phyloP scores from a whole-genome alignment of 352 stramenopile species.

The Phytophthora macrochlamydospora region DNA sequence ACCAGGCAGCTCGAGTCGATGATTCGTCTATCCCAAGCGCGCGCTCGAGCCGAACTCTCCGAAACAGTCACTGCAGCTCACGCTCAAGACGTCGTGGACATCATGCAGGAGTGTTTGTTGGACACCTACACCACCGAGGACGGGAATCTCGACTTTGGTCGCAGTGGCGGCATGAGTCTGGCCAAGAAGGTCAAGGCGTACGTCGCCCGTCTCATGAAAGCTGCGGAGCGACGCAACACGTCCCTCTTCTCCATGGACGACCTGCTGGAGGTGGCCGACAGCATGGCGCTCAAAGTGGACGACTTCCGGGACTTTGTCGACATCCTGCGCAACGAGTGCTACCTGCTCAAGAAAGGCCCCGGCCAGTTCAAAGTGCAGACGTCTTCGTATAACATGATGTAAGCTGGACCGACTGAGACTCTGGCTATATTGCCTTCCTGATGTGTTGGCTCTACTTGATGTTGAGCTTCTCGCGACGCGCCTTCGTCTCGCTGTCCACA shows the following conservation, averaged over 20 bases:
- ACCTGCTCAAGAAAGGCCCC: slow-evolving; percentile 84
- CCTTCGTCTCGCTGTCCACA: slow-evolving; percentile 70
- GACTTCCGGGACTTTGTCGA: slow-evolving; percentile 88
- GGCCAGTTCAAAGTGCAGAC: slow-evolving; percentile 82
- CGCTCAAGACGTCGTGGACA: slow-evolving; percentile 96
- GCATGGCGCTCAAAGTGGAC: slow-evolving; percentile 75
- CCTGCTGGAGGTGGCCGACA: slow-evolving; percentile 71
- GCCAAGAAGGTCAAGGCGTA: slow-evolving; percentile 85
- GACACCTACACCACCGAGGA: slow-evolving; percentile 91
- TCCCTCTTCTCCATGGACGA: slow-evolving; percentile 81
- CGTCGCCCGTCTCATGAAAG: slow-evolving; percentile 76
- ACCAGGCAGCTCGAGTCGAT: slow-evolving; percentile 97
- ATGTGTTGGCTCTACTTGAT: slow-evolving; percentile 44
- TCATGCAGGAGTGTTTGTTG: slow-evolving; percentile 94
- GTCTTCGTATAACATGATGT: slow-evolving; percentile 55
- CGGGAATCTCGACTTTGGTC: slow-evolving; percentile 87
- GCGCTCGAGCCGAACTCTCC: slow-evolving; percentile 94
- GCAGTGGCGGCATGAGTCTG: slow-evolving; percentile 70
- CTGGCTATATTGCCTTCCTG: slow-evolving; percentile 2
- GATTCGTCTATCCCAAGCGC: slow-evolving; percentile 90
- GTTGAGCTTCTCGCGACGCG: slow-evolving; percentile 70
- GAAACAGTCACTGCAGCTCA: slow-evolving; percentile 94
- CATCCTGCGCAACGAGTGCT: slow-evolving; percentile 86
- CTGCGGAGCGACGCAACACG: slow-evolving; percentile 58
- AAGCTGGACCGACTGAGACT: neutral